Evolutionary conservation across 768 basidiomycete species (phyloP).

Genomic region (Phylloporus scabripes): DNA sequence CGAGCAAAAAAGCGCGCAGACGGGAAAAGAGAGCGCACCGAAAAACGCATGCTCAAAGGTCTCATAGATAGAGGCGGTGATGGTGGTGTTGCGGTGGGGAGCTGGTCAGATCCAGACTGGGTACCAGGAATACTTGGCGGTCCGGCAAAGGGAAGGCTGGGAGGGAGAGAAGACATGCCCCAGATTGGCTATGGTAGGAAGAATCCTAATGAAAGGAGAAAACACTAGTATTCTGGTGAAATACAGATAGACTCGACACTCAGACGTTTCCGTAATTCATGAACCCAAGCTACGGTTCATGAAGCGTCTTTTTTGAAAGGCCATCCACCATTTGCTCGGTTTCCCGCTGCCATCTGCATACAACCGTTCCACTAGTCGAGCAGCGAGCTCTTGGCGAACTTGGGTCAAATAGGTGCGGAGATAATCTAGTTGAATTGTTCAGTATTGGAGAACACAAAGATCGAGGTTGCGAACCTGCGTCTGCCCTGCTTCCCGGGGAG

Average conservation of each 20-base stretch:
- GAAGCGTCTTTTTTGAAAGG: constrained; percentile 96
- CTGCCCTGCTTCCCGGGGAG: constrained; percentile 64
- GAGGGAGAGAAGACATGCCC: constrained; percentile 67
- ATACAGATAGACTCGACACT: constrained; percentile 8
- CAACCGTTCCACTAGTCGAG: constrained; percentile 77
- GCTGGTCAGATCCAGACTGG: constrained; percentile 97
- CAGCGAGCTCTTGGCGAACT: constrained; percentile 86
- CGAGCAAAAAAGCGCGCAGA: constrained; percentile 77
- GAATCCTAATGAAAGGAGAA: constrained; percentile 84
- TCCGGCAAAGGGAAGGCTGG: constrained; percentile 59
- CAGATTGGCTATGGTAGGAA: constrained; percentile 80
- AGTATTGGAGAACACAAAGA: not conserved
- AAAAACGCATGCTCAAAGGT: constrained; percentile 57
- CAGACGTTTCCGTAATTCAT: constrained; percentile 28
- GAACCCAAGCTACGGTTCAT: constrained; percentile 86
- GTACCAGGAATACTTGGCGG: constrained; percentile 73
- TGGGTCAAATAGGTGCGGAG: constrained; percentile 90
- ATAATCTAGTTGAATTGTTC: constrained; percentile 52
- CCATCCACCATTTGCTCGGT: constrained; percentile 99
- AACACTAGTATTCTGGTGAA: constrained; percentile 29
- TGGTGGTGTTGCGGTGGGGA: constrained; percentile 52
- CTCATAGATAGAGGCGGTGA: constrained; percentile 47
- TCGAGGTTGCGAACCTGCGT: constrained; percentile 59
- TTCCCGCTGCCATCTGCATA: constrained; percentile 92
- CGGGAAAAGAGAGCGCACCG: constrained; percentile 69